Evolutionary conservation across 495 filamentous ascomycete genomes (phyloP), one percentile per base, ranked within the genome.

Genomic region (Neurospora sublineolata): DNA sequence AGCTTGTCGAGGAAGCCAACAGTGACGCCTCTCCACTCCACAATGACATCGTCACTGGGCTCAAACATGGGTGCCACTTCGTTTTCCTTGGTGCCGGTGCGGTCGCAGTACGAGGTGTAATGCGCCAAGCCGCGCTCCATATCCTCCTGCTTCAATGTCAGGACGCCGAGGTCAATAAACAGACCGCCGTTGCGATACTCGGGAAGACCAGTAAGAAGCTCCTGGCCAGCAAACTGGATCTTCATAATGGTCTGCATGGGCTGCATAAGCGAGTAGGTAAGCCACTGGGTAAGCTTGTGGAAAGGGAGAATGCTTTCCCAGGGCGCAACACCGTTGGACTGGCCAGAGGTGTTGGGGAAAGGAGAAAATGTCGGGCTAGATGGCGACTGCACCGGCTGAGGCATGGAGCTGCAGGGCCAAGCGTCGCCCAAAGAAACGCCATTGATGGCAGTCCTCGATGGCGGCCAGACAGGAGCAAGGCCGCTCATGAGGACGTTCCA

Each of bases 281-380:
- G 89, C 93, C 93, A 96, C 75, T 96, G 93, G 0, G 93, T 94
- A 37, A 94, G 87, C 76, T 96, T 96, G 83, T 96, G 93, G 86
- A 97, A 96, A 1, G 96, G 94, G 8, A 97, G 90, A 74, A 99
- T 97, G 75, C 87, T 91, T 77, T 99, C 94, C 96, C 95, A 98
- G 0, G 90, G 86, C 38, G 89, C 86, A 12, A 89, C 87, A 23
- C 80, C 79, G 71, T 75, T 73, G 44, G 77, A 71, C 64, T 79
- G 67, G 70, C 74, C 73, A 40, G 76, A 76, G 11, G 79, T 79
- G 72, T 82, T 83, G 68, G 83, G 83, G 74, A 85, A 85, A 3
- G 83, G 83, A 2, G 82, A 84, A 72, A 85, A 80, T 14, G 78
- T 79, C 30, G 83, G 82, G 44, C 80, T 80, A 71, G 73, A 77